Evolutionary conservation across 2,329 filamentous ascomycete species (phyloP).

Genomic region (Mariannaea elegans): DNA sequence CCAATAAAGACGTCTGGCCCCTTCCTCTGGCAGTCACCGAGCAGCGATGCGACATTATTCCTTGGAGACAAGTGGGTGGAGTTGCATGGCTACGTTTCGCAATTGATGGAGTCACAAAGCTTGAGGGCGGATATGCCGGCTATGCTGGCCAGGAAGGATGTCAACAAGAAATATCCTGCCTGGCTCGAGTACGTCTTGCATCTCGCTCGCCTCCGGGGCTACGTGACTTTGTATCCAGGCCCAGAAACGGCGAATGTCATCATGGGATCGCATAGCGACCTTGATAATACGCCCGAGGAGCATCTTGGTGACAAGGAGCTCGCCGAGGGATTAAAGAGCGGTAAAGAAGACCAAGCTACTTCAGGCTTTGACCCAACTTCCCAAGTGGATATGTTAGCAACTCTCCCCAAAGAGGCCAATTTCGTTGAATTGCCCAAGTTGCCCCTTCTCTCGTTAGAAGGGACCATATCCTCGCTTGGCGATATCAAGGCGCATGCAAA

Average conservation of each 20-base stretch:
- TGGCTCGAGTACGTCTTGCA: slow-evolving; percentile 84
- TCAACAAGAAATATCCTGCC: slow-evolving; percentile 75
- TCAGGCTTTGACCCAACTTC: slow-evolving; percentile 53
- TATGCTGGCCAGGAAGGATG: slow-evolving; percentile 61
- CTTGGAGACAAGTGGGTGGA: slow-evolving; percentile 89
- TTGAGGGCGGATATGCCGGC: slow-evolving; percentile 46
- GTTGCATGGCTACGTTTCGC: slow-evolving; percentile 80
- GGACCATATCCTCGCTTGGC: slow-evolving; percentile 53
- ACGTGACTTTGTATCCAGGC: slow-evolving; percentile 82
- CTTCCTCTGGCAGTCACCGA: slow-evolving; percentile 88
- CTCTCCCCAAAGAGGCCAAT: slow-evolving; percentile 53
- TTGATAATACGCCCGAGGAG: slow-evolving; percentile 78
- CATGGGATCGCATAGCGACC: slow-evolving; percentile 80
- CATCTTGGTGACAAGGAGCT: slow-evolving; percentile 50
- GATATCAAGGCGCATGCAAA: slow-evolving; percentile 55
- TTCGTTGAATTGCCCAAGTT: slow-evolving; percentile 57
- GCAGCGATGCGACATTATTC: slow-evolving; percentile 82
- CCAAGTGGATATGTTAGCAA: slow-evolving; percentile 56
- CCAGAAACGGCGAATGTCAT: slow-evolving; percentile 62
- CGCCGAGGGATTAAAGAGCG: slow-evolving; percentile 34
- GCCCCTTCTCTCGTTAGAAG: slow-evolving; percentile 72
- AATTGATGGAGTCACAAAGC: slow-evolving; percentile 61
- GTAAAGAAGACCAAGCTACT: slow-evolving; percentile 42
- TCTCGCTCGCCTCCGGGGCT: slow-evolving; percentile 79
- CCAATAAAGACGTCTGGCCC: slow-evolving; percentile 53